Evolutionary conservation across 176 grass and related monocot genomes (phyloP).

Genomic region (Metroxylon sagu): DNA sequence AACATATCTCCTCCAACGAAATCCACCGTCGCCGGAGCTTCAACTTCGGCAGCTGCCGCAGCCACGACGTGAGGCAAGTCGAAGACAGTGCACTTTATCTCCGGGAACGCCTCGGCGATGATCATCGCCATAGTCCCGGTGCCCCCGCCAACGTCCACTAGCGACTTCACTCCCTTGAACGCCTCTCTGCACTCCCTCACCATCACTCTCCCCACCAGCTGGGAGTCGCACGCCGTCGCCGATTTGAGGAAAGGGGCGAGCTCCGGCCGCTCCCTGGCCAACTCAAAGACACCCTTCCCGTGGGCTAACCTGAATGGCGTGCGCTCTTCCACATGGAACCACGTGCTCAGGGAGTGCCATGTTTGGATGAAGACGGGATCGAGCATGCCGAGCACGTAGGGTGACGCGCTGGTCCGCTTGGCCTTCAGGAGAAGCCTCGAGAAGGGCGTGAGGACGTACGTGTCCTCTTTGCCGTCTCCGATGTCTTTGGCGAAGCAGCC

Average conservation of each 20-base stretch:
- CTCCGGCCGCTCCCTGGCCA: too few species aligned
- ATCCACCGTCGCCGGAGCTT: background rate
- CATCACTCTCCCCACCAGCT: background rate
- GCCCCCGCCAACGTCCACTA: constrained; percentile 19
- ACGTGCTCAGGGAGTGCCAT: background rate
- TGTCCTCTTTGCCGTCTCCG: background rate
- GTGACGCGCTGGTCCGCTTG: background rate
- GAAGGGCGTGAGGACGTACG: constrained; percentile 4
- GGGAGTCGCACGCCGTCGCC: background rate
- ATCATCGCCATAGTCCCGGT: background rate
- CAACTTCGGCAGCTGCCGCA: background rate
- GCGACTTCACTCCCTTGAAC: constrained; percentile 3
- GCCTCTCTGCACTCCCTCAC: background rate
- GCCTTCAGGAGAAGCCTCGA: constrained; percentile 7
- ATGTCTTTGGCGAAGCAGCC: constrained; percentile 1
- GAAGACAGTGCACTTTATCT: constrained; percentile 9
- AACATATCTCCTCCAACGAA: constrained; percentile 14
- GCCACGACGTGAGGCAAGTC: constrained; percentile 14
- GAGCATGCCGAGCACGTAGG: background rate
- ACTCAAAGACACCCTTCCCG: too few species aligned
- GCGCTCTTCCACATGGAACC: constrained; percentile 2
- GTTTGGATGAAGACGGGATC: background rate
- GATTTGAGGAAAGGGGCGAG: too few species aligned
- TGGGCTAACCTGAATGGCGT: background rate
- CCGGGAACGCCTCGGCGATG: constrained; percentile 2